Percentiles rank a stretch among this genome's conserved stretches.
These are phyloP conservation scores for Ajuga chamaepitys DNA, from an alignment of 257 asterid genomes.

Conservation along the genomic window DNA sequence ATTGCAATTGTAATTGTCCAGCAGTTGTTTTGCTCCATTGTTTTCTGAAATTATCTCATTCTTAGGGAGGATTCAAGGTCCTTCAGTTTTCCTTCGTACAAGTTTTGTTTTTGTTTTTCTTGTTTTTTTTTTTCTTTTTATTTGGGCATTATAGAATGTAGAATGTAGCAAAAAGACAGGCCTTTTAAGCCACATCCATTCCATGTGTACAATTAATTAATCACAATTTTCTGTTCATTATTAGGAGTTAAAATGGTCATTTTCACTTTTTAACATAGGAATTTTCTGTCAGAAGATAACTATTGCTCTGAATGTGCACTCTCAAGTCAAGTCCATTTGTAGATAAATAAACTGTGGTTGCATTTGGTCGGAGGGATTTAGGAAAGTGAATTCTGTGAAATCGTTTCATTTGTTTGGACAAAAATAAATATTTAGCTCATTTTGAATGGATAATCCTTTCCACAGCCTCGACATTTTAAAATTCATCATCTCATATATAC, in stretches of 20 bases:
- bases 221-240: conserved; percentile 2
- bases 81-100: conserved; percentile 20
- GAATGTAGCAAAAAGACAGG: conserved; percentile 17
- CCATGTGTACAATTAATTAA: conserved; percentile 25
- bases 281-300: too few relatives aligned
- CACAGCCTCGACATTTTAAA: too few relatives aligned
- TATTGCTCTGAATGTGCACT: too few relatives aligned
- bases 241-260: background rate
- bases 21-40: conserved; percentile 34
- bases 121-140: too few relatives aligned
- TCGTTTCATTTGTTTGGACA: too few relatives aligned
- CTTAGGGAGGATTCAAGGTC: conserved; percentile 22
- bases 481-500: too few relatives aligned
- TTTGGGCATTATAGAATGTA: conserved; percentile 2
- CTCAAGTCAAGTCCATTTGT: too few relatives aligned
- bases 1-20: conserved; percentile 38
- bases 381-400: too few relatives aligned
- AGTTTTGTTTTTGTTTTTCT: conserved; percentile 23
- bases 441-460: too few relatives aligned
- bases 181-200: conserved; percentile 15
- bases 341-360: too few relatives aligned
- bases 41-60: conserved; percentile 10
- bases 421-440: too few relatives aligned
- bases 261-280: background rate
- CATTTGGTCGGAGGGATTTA: too few relatives aligned